These are phyloP conservation scores for Aspergillus sp. DNA, from an alignment of 2,329 filamentous ascomycete species.

Conservation along the genomic window DNA sequence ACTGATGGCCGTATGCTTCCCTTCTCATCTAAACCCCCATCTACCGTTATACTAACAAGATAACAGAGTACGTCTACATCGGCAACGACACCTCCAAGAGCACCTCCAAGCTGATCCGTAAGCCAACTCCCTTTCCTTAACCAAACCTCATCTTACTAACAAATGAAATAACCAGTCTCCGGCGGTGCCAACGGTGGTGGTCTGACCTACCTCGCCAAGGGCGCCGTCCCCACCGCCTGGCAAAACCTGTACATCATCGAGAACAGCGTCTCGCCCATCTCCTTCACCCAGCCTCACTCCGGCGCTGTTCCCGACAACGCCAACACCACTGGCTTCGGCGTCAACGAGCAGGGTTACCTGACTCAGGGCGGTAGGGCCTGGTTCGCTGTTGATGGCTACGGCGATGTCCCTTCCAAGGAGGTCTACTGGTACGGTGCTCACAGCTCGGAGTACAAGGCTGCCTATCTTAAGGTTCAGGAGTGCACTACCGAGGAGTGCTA, in stretches of 20 bases:
- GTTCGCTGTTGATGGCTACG: conserved; percentile 30
- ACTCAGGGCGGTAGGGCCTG: conserved; percentile 28
- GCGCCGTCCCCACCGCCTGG: conserved; percentile 27
- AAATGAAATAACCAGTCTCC: conserved; percentile 19
- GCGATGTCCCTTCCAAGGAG: conserved; percentile 22
- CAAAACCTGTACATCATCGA: conserved; percentile 32
- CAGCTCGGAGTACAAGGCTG: conserved; percentile 21
- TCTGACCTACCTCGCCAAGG: conserved; percentile 28
- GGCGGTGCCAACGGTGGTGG: conserved; percentile 19
- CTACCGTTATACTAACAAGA: not conserved
- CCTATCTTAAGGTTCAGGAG: conserved; percentile 30
- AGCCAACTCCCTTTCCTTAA: not conserved
- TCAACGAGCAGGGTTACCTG: conserved; percentile 29
- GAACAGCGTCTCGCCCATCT: conserved; percentile 22
- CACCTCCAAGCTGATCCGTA: conserved; percentile 31
- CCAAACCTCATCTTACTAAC: conserved; percentile 1
- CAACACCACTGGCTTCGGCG: conserved; percentile 26
- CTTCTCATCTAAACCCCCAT: no score
- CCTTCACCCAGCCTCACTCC: conserved; percentile 32
- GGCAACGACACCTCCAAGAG: conserved; percentile 20
- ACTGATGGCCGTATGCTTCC: conserved; percentile 28
- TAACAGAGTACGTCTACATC: conserved; percentile 25
- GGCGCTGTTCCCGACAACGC: conserved; percentile 26
- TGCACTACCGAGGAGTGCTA: conserved; percentile 2
- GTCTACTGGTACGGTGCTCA: conserved; percentile 32